Evolutionary conservation across 225 moss, liverwort and hornwort species (phyloP).

Genomic region (Polytrichum formosum): DNA sequence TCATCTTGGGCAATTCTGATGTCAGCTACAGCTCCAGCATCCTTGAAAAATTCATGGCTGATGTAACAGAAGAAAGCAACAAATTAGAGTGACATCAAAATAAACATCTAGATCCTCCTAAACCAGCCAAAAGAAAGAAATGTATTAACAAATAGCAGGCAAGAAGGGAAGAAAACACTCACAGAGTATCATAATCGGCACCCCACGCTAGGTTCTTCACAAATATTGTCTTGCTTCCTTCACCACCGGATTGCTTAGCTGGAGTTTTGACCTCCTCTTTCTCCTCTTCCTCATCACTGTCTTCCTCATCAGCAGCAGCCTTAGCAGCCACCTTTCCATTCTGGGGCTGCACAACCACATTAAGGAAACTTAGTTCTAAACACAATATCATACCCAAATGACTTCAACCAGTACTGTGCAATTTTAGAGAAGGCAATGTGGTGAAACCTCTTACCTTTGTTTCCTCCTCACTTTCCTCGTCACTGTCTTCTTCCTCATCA

Average conservation of each 20-base stretch:
- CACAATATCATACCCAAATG: not conserved
- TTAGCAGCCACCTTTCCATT: slow-evolving; percentile 36
- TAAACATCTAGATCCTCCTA: too few relatives aligned
- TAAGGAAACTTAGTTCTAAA: not conserved
- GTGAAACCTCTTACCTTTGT: slow-evolving; percentile 17
- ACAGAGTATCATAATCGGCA: slow-evolving; percentile 52
- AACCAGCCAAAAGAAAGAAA: not conserved
- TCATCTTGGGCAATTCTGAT: slow-evolving; percentile 72
- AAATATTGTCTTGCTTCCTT: slow-evolving; percentile 75
- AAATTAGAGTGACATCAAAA: too few relatives aligned
- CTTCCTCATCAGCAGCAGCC: slow-evolving; percentile 26
- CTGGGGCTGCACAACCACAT: slow-evolving; percentile 16
- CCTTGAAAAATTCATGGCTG: slow-evolving; percentile 73
- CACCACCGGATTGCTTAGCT: slow-evolving; percentile 35
- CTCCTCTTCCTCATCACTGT: slow-evolving; percentile 38
- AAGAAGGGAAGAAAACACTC: slow-evolving; percentile 4
- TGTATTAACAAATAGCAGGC: too few relatives aligned
- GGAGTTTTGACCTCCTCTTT: slow-evolving; percentile 64
- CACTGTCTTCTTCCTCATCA: slow-evolving; percentile 63
- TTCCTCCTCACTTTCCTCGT: slow-evolving; percentile 54
- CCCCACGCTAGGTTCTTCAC: slow-evolving; percentile 89
- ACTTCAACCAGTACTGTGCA: not conserved
- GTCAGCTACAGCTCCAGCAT: slow-evolving; percentile 45
- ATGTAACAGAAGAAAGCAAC: not conserved
- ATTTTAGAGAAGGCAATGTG: too few relatives aligned